A percentile compares a stretch with the other conserved stretches of the same genome.
Conservation (phyloP, 352 stramenopile genomes). For the Phytophthora quininea region DNA sequence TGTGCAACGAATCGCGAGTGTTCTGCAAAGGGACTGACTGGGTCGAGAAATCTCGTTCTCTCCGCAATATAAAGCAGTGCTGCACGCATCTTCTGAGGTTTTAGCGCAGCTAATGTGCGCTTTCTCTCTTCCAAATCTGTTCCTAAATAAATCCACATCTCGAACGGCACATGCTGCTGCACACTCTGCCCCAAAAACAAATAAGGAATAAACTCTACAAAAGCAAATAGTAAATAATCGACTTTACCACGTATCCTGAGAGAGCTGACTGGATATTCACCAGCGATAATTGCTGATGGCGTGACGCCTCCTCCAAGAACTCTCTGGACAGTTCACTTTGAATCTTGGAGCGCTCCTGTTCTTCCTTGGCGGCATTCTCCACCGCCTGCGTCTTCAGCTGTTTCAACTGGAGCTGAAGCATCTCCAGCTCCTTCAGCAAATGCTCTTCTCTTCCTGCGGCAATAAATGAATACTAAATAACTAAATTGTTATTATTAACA, state of each 20-base stretch:
- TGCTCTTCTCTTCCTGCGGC: conserved; percentile 37
- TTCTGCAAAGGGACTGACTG: conserved; percentile 41
- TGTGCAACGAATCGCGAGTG: conserved; percentile 51
- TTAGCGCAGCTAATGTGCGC: conserved; percentile 38
- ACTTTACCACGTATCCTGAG: conserved; percentile 30
- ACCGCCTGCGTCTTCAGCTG: conserved; percentile 26
- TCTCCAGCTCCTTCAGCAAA: conserved; percentile 37
- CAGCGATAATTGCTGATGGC: conserved; percentile 31
- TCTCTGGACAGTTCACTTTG: conserved; percentile 19
- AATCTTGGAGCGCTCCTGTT: conserved; percentile 6
- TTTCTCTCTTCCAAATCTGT: conserved; percentile 35
- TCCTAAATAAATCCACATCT: conserved; percentile 54
- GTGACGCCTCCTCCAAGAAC: conserved; percentile 16
- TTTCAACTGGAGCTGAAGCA: conserved; percentile 33
- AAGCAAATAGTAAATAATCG: neutral
- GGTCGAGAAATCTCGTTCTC: conserved; percentile 44
- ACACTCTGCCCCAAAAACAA: conserved; percentile 26
- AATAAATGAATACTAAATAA: neutral
- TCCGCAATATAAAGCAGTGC: conserved; percentile 45
- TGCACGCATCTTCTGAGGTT: conserved; percentile 29
- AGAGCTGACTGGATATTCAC: conserved; percentile 43
- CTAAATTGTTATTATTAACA: conserved; percentile 9
- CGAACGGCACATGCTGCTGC: conserved; percentile 39
- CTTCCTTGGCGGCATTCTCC: conserved; percentile 13
- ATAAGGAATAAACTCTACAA: neutral